These are phyloP conservation scores for Plasmodium adleri DNA, from an alignment of 169 alveolate species.

Conservation along the genomic window DNA sequence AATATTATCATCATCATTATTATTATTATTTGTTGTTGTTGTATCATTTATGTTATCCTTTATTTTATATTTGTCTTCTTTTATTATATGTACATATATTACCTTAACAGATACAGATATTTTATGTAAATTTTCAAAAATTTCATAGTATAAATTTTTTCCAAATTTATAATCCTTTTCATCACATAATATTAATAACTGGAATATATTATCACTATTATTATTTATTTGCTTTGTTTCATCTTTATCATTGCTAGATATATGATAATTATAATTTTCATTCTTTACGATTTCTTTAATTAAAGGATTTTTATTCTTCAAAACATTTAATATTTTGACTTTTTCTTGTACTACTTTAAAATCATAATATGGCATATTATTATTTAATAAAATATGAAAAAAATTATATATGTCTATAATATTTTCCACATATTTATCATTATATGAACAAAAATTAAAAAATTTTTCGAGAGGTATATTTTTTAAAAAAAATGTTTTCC, in stretches of 20 bases:
- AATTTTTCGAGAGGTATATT: slow-evolving; percentile 34
- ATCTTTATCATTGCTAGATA: background rate
- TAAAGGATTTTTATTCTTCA: background rate
- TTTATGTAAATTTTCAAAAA: slow-evolving; percentile 20
- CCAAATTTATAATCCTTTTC: slow-evolving; percentile 7
- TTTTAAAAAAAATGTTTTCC: slow-evolving; percentile 16
- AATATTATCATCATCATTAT: background rate
- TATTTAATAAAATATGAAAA: background rate
- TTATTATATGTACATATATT: slow-evolving; percentile 5
- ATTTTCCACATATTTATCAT: slow-evolving; percentile 63
- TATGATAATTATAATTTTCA: background rate
- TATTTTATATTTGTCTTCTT: no score
- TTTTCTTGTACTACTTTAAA: background rate
- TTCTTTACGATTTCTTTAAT: background rate
- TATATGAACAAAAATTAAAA: slow-evolving; percentile 50
- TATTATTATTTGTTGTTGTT: no score
- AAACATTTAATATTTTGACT: background rate
- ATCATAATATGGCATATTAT: background rate
- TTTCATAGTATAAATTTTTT: slow-evolving; percentile 1
- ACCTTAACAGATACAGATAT: background rate
- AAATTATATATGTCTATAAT: slow-evolving; percentile 28
- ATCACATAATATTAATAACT: slow-evolving; percentile 12
- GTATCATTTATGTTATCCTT: no score
- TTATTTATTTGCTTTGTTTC: background rate
- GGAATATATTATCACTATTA: background rate